Percentiles rank a stretch among this genome's conserved stretches.
These are phyloP conservation scores for Boletus speciosus DNA, from an alignment of 768 basidiomycete species.

Conservation along the genomic window DNA sequence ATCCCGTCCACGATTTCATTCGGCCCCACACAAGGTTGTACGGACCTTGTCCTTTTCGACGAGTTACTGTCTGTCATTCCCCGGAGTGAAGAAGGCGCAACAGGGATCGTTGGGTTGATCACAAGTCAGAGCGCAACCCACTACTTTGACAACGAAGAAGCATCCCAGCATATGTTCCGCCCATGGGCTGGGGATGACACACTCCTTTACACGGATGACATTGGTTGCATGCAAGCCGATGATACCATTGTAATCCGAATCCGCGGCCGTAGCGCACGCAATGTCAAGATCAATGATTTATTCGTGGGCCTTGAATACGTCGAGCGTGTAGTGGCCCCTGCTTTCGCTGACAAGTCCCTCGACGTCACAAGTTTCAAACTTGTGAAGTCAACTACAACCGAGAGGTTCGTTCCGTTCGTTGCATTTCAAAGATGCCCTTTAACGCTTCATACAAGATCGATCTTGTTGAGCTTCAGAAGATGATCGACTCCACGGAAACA, in stretches of 20 bases:
- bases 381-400: slow-evolving; percentile 7
- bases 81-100: background rate
- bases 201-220: slow-evolving; percentile 13
- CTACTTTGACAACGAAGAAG: slow-evolving; percentile 13
- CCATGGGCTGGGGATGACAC: slow-evolving; percentile 11
- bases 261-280: slow-evolving; percentile 14
- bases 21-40: slow-evolving; percentile 8
- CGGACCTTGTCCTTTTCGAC: slow-evolving; percentile 11
- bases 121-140: slow-evolving; percentile 11
- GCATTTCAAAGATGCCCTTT: slow-evolving; percentile 14
- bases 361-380: slow-evolving; percentile 10
- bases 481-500: slow-evolving; percentile 6
- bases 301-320: slow-evolving; percentile 17
- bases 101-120: slow-evolving; percentile 9
- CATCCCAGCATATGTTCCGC: slow-evolving; percentile 15
- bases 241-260: slow-evolving; percentile 13
- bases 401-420: slow-evolving; percentile 10
- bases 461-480: slow-evolving; percentile 9
- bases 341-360: slow-evolving; percentile 7
- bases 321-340: slow-evolving; percentile 15
- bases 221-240: slow-evolving; percentile 17
- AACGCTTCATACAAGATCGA: slow-evolving; percentile 17
- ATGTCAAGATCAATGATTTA: slow-evolving; percentile 14
- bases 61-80: slow-evolving; percentile 12
- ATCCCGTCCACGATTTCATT: slow-evolving; percentile 12